Percentiles rank a stretch among this genome's conserved stretches.
Evolutionary conservation across 768 basidiomycete species (phyloP).

Genomic region (Pleurotus tuber-regium): DNA sequence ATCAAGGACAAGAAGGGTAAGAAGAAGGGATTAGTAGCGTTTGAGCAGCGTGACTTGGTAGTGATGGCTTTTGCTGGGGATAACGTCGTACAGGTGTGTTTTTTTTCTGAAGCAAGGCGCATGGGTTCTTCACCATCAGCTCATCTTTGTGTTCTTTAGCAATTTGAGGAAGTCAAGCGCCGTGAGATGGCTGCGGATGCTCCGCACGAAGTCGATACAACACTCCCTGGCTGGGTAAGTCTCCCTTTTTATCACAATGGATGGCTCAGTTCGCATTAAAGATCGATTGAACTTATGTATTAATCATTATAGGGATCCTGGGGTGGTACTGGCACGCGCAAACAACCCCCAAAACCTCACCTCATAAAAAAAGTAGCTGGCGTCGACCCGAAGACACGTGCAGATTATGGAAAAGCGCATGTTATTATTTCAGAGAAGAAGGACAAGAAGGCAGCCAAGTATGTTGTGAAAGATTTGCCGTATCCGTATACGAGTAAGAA

Average conservation of each 20-base stretch:
- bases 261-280: slow-evolving; percentile 7
- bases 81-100: slow-evolving; percentile 83
- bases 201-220: slow-evolving; percentile 83
- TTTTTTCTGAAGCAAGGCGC: too few species aligned
- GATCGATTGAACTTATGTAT: slow-evolving; percentile 2
- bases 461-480: slow-evolving; percentile 87
- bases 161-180: slow-evolving; percentile 83
- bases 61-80: slow-evolving; percentile 96
- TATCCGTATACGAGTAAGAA: slow-evolving; percentile 92
- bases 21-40: slow-evolving; percentile 53
- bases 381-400: slow-evolving; percentile 72
- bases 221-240: slow-evolving; percentile 93
- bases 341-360: slow-evolving; percentile 36
- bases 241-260: not conserved
- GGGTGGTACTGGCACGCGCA: slow-evolving; percentile 77
- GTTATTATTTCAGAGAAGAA: slow-evolving; percentile 95
- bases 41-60: slow-evolving; percentile 90
- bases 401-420: slow-evolving; percentile 81
- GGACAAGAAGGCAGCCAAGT: slow-evolving; percentile 92
- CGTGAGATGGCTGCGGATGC: slow-evolving; percentile 85
- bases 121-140: too few species aligned
- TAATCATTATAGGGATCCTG: slow-evolving; percentile 70
- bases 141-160: too few species aligned
- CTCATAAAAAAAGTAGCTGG: slow-evolving; percentile 83
- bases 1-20: slow-evolving; percentile 45